Base-by-base conservation (phyloP, 169 alveolate species). In the Cryptosporidium bovis region DNA sequence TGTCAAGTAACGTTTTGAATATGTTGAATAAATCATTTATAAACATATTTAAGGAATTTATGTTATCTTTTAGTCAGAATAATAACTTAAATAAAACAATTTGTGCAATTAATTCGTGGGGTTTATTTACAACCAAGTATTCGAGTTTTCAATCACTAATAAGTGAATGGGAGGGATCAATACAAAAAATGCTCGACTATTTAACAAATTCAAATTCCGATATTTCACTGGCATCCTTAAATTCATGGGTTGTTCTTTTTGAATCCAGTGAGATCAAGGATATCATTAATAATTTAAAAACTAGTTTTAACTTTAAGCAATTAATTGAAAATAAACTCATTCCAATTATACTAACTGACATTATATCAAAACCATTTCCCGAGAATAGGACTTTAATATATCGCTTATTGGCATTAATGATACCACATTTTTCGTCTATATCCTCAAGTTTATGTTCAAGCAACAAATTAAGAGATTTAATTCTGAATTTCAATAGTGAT, bases 41-140 rank as follows among this genome's bases (percentile, higher is more conserved):
- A 56, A 16, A 12, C 36, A 77, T 48, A 29, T 36, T 77, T 20
- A 56, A 77, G 13, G 71, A 77, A 33, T 60, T 60, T 24, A 60
- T 77, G 87, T 27, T 29, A 12, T 77, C 77, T 13, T 77, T 31
- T 60, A 62, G 44, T n/a, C 44, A 66, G 29, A 18, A 27, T 44
- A 50, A 33, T 12, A 62, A 56, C 27, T 7, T 27, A 58, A 24
- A 24, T 12, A 77, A 60, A 36, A 20, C 71, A 8, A 71, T 77
- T 3, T 77, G 87, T 77, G 87, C 77, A 24, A 77, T 77, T 18
- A 77, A 56, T 46, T 77, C 77, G 20, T 56, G 71, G 87, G 87
- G 87, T 20, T 44, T 77, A 31, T 44, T 77, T 77, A 7, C 77
- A 18, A n/a, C 31, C n/a, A 56, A 18, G 58, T 36, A 29, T 20